phyloP scores from a whole-genome alignment of 2,329 filamentous ascomycete genomes.

The Fonsecaea pugnacius region DNA sequence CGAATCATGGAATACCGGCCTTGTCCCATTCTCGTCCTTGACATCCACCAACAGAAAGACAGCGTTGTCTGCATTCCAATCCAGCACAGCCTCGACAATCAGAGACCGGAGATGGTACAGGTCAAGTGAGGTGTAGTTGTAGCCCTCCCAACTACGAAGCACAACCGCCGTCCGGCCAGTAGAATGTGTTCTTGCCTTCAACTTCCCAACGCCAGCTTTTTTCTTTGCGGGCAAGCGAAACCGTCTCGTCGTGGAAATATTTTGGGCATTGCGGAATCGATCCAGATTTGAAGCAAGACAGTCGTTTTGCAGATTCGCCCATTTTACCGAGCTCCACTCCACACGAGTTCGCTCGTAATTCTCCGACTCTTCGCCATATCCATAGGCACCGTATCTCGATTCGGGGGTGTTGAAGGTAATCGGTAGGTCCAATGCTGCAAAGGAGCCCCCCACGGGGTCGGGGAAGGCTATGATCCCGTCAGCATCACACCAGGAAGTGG shows the following conservation, averaged over 20 bases:
- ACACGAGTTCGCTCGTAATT: conserved; percentile 15
- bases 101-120: conserved; percentile 80
- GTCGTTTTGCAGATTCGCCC: conserved; percentile 25
- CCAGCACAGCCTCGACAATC: conserved; percentile 75
- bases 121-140: conserved; percentile 75
- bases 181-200: conserved; percentile 10
- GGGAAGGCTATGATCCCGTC: conserved; percentile 19
- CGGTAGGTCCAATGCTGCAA: conserved; percentile 19
- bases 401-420: conserved; percentile 22
- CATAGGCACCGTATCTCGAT: conserved; percentile 24
- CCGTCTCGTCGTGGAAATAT: conserved; percentile 14
- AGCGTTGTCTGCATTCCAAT: conserved; percentile 78
- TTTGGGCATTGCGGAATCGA: conserved; percentile 16
- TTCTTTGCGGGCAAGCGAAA: conserved; percentile 10
- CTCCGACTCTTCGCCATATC: conserved; percentile 16
- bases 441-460: conserved; percentile 21
- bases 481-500: neutral
- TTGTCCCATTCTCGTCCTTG: conserved; percentile 68
- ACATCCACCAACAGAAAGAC: conserved; percentile 85
- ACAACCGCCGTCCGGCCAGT: conserved; percentile 71
- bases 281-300: conserved; percentile 21
- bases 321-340: conserved; percentile 20
- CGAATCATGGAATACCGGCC: conserved; percentile 47
- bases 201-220: neutral
- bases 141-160: conserved; percentile 78